These are phyloP conservation scores for Hirschioporus abietinus DNA, from an alignment of 768 basidiomycete genomes.

Conservation along the genomic window DNA sequence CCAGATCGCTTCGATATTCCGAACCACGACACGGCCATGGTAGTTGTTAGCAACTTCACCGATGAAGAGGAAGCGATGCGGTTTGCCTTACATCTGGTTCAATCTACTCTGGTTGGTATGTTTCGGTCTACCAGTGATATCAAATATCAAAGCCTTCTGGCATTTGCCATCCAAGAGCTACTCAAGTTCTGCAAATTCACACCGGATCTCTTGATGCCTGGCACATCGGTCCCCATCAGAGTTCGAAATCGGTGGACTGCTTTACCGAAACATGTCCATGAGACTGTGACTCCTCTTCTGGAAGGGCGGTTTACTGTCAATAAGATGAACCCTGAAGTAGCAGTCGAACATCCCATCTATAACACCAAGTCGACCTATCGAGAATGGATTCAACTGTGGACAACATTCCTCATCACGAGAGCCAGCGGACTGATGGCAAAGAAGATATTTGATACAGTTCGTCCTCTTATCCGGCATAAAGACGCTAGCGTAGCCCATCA, in stretches of 20 bases:
- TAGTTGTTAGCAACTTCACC: slow-evolving; percentile 75
- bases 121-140: slow-evolving; percentile 94
- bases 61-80: slow-evolving; percentile 69
- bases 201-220: slow-evolving; percentile 58
- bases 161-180: slow-evolving; percentile 89
- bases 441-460: slow-evolving; percentile 73
- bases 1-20: slow-evolving; percentile 84
- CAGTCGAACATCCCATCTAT: slow-evolving; percentile 70
- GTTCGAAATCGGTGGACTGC: slow-evolving; percentile 73
- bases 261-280: slow-evolving; percentile 77
- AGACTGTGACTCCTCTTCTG: slow-evolving; percentile 81
- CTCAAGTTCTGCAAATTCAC: slow-evolving; percentile 84
- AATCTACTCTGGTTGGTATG: slow-evolving; percentile 79
- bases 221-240: slow-evolving; percentile 46
- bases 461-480: slow-evolving; percentile 72
- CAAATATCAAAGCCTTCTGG: slow-evolving; percentile 82
- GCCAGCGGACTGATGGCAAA: slow-evolving; percentile 54
- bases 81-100: slow-evolving; percentile 85
- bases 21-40: slow-evolving; percentile 52
- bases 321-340: slow-evolving; percentile 30
- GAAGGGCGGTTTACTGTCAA: slow-evolving; percentile 55
- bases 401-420: slow-evolving; percentile 68
- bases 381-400: slow-evolving; percentile 95
- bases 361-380: slow-evolving; percentile 73
- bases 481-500: slow-evolving; percentile 94